A percentile compares a stretch with the other conserved stretches of the same genome.
Conservation (phyloP, 208 protist species). For the Novymonas esmeraldas region DNA sequence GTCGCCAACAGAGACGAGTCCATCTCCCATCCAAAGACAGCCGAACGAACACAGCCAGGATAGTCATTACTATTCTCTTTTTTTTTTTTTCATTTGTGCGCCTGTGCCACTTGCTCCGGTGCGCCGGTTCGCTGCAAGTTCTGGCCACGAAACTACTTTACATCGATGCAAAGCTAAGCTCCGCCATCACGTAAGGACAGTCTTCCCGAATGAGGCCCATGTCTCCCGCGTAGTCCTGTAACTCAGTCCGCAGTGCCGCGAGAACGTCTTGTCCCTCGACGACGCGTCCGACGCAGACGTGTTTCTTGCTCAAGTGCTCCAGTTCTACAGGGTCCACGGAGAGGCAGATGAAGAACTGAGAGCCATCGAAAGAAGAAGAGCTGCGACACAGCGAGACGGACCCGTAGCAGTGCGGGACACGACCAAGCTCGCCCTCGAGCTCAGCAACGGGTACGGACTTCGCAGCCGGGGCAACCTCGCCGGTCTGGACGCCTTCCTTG, state of each 20-base stretch:
- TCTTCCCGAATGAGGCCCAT: slow-evolving; percentile 47
- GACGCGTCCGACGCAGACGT: slow-evolving; percentile 76
- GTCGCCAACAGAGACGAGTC: too few species aligned
- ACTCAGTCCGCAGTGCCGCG: slow-evolving; percentile 30
- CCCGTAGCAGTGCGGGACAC: slow-evolving; percentile 50
- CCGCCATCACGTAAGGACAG: slow-evolving; percentile 30
- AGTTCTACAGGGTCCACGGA: slow-evolving; percentile 62
- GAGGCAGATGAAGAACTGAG: slow-evolving; percentile 85
- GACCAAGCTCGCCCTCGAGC: slow-evolving; percentile 67
- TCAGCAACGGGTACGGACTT: slow-evolving; percentile 50
- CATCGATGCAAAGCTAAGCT: slow-evolving; percentile 21
- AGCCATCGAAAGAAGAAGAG: slow-evolving; percentile 55
- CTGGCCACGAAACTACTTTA: slow-evolving; percentile 18
- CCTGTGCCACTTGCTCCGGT: too few species aligned
- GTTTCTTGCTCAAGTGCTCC: slow-evolving; percentile 70
- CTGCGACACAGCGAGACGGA: slow-evolving; percentile 74
- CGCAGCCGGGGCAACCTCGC: slow-evolving; percentile 42
- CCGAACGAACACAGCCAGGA: neutral
- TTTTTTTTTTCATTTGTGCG: neutral
- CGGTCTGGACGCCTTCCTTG: slow-evolving; percentile 73
- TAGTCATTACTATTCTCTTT: neutral
- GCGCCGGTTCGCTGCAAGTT: neutral
- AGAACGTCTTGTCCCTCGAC: slow-evolving; percentile 58
- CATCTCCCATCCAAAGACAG: neutral
- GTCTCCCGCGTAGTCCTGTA: slow-evolving; percentile 50